These are phyloP conservation scores for Austroboletus rostrupii DNA, from an alignment of 1,284 basidiomycete genomes.

Conservation along the genomic window DNA sequence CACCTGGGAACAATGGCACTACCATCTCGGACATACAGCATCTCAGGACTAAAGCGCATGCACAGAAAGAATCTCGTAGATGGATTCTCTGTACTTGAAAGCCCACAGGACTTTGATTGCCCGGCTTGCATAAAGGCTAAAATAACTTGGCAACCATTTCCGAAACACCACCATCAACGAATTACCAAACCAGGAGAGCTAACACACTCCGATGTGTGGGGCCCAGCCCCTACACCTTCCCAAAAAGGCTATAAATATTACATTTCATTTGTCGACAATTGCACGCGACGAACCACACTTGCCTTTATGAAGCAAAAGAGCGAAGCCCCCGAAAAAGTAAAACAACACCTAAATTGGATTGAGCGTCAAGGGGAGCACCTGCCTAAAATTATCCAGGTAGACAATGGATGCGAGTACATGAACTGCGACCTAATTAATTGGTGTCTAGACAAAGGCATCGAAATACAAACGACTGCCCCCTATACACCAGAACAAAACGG, in stretches of 20 bases:
- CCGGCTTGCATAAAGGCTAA: neutral
- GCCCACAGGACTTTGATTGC: neutral
- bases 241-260: neutral
- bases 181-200: neutral
- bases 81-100: neutral
- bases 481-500: conserved; percentile 10
- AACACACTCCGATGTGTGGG: neutral
- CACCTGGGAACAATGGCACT: conserved; percentile 10
- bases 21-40: neutral
- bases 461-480: conserved; percentile 2
- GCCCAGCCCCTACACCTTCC: neutral
- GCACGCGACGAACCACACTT: neutral
- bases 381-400: neutral
- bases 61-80: neutral
- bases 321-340: neutral
- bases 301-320: neutral
- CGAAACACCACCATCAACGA: neutral
- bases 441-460: neutral
- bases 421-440: neutral
- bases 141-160: neutral
- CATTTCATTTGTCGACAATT: conserved; percentile 4
- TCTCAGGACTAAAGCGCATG: neutral
- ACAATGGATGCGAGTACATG: conserved; percentile 12
- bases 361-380: neutral
- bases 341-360: neutral